Conservation (phyloP, 768 basidiomycete genomes). For the Psilocybe sp. region DNA sequence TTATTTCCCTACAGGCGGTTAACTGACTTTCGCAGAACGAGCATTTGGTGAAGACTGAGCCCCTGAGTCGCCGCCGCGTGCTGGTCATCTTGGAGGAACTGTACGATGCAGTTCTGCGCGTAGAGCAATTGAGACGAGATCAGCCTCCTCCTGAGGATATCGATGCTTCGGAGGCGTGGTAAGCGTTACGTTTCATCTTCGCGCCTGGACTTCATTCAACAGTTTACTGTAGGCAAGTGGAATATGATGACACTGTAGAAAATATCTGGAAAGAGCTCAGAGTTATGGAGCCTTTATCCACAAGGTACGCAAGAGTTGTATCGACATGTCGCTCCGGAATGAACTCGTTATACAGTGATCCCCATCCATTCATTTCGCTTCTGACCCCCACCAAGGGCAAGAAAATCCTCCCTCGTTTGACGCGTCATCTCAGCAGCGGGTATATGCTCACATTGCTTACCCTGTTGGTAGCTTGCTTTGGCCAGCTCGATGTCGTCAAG, state of each 20-base stretch:
- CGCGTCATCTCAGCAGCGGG: conserved; percentile 74
- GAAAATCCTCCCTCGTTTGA: conserved; percentile 83
- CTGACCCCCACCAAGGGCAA: conserved; percentile 90
- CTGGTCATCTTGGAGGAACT: conserved; percentile 78
- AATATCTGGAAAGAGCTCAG: conserved; percentile 77
- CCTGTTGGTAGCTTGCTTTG: conserved; percentile 91
- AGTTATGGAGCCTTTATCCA: conserved; percentile 90
- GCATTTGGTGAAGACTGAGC: conserved; percentile 63
- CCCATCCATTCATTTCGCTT: conserved; percentile 95
- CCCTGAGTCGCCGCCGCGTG: conserved; percentile 75
- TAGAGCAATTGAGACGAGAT: conserved; percentile 83
- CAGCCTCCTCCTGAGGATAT: conserved; percentile 66
- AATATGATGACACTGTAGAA: conserved; percentile 58
- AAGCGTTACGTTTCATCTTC: conserved; percentile 2
- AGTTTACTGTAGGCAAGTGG: conserved; percentile 43
- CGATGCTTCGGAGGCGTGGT: conserved; percentile 45
- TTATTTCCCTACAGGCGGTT: not conserved
- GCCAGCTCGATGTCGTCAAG: conserved; percentile 87
- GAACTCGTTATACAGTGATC: conserved; percentile 52
- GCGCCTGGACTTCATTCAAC: not conserved
- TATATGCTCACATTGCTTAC: conserved; percentile 87
- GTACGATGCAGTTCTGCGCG: conserved; percentile 79
- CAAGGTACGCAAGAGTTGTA: conserved; percentile 53
- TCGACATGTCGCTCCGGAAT: not conserved
- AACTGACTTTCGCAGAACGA: conserved; percentile 41